Evolutionary conservation across 1,284 basidiomycete species (phyloP).

Genomic region (Leccinum ponderosum): DNA sequence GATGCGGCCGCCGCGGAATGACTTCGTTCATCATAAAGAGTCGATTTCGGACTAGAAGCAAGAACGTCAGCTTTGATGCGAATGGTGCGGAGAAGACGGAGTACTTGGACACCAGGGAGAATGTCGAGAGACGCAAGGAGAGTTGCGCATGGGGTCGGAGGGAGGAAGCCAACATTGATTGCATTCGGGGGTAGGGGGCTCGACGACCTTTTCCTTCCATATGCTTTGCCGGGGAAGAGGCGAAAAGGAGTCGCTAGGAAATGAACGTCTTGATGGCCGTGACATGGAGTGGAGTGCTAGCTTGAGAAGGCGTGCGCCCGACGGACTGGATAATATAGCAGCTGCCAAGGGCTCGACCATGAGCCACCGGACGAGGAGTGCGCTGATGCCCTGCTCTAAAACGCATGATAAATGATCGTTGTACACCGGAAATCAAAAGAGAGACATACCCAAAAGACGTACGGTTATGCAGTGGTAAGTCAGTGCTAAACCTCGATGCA

Average conservation of each 20-base stretch:
- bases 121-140: slow-evolving; percentile 42
- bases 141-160: slow-evolving; percentile 37
- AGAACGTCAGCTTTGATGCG: slow-evolving; percentile 12
- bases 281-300: slow-evolving; percentile 25
- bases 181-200: slow-evolving; percentile 32
- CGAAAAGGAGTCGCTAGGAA: slow-evolving; percentile 52
- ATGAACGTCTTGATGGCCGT: slow-evolving; percentile 28
- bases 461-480: neutral
- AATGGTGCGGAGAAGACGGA: slow-evolving; percentile 2
- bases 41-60: slow-evolving; percentile 29
- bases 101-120: slow-evolving; percentile 43
- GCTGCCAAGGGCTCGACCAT: slow-evolving; percentile 34
- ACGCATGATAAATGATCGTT: neutral
- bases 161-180: slow-evolving; percentile 19
- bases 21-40: slow-evolving; percentile 37
- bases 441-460: slow-evolving; percentile 16
- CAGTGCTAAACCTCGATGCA: neutral
- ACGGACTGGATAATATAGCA: slow-evolving; percentile 22
- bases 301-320: slow-evolving; percentile 20
- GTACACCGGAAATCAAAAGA: neutral
- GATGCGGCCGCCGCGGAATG: slow-evolving; percentile 25
- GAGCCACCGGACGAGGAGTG: slow-evolving; percentile 17
- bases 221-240: slow-evolving; percentile 49
- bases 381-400: neutral
- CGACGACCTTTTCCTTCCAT: slow-evolving; percentile 50